Base-by-base conservation (phyloP, 2,329 filamentous ascomycete species). In the Claviceps capensis region DNA sequence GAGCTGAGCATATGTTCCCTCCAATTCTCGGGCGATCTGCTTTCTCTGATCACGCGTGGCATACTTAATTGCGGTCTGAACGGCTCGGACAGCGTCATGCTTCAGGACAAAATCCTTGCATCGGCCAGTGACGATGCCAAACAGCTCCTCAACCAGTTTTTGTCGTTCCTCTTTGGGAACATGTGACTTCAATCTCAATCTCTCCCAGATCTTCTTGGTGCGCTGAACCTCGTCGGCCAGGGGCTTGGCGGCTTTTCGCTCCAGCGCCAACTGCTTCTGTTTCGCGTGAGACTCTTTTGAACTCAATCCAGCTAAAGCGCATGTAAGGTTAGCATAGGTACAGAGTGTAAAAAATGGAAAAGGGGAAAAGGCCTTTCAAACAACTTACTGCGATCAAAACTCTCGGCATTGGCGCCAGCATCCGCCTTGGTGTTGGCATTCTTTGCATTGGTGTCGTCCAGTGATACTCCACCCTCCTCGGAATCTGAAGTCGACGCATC, bases 81-180 rank as follows among this genome's bases (percentile, higher is more conserved):
- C 86, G 43, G 95, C 89, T 59, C 93, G 81, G n/a, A 95, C 91
- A 38, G 89, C 88, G 66, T 98, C 93, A 68, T 98, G 93, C 78
- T 98, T 98, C 72, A 98, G 86, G 19, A 96, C 91, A 59, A 97
- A 95, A 56, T 97, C 93, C 69, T 88, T 88, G 61, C 97, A 86
- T 53, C 86, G 82, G 50, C 90, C 91, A 23, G 87, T 93, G 61
- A 96, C 86, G 63, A 98, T 95, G 53, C 78, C 77, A 67, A 95
- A 97, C 26, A 98, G 78, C 72, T 98, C 91, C 54, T 83, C 79
- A 47, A 97, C 86, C 42, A 98, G 78, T 65, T 85, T 78, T 67
- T 91, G 85, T 56, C 93, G 81, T 72, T 98, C 90, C 41, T 94
- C 87, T 61, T 85, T 82, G 42, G 89, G 86, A 1, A 98, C 88